Evolutionary conservation across 2,329 filamentous ascomycete species (phyloP), one percentile per base, ranked within the genome.

Genomic region (Thelonectria olida): DNA sequence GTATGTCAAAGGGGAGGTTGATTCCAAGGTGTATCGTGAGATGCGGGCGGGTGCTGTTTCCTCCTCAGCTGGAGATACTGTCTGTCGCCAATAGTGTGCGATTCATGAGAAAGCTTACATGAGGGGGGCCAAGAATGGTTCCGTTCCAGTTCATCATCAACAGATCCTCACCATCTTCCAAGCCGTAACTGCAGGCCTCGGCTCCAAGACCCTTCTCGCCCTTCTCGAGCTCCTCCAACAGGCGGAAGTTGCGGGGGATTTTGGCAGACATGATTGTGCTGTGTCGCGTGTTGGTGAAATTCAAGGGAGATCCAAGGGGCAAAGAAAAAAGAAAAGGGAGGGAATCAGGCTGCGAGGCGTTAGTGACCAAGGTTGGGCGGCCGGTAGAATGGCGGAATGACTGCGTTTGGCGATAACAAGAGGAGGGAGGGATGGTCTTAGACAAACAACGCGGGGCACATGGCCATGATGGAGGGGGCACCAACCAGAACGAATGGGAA

Each of bases 61-160:
- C 13, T 17, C 45, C 22, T 12, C 13, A 42, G 42, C 22, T 22
- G 17, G 28, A 39, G 10, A 48, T 38, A 23, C 25, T 20, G 23
- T 17, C n/a, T 7, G 1, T 31, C 10, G 17, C 38, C 28, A 23
- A 27, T 19, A 12, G 9, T 15, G 20, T 13, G 28, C 20, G 12
- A 42, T 7, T 20, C 36, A 17, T 20, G 13, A 41, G 47, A 19
- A 36, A 31, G 82, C 92, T 74, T 84, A 97, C 96, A 79, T 98
- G 94, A 76, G 96, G 95, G 70, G 96, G 96, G 1, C 96, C 96
- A 50, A 97, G 89, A 68, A 99, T 98, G 15, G 96, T 99, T 73
- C 95, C 96, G 74, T 97, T 97, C 96, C 96, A 99, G 84, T 97
- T 93, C 66, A 92, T 95, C 94, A 99, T 97, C 79, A 96, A 88